phyloP scores from a whole-genome alignment of 441 rosid genomes.

The Bocquillonia castaneifolia region DNA sequence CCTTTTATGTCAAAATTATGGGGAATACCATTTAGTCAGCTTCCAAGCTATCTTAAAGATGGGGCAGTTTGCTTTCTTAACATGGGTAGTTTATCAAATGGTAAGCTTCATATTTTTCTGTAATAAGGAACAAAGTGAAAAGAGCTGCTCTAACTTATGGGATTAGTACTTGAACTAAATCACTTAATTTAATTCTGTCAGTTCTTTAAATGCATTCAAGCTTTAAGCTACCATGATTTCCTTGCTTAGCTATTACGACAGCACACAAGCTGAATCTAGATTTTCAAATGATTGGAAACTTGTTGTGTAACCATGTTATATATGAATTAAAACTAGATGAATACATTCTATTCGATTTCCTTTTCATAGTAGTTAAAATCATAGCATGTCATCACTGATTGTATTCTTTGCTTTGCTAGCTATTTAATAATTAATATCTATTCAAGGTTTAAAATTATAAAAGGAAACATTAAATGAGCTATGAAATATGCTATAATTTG shows the following conservation, averaged over 20 bases:
- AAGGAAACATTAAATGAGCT: too few relatives aligned
- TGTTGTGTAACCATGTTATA: too few relatives aligned
- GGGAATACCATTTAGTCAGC: conserved; percentile 84
- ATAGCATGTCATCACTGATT: too few relatives aligned
- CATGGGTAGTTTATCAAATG: conserved; percentile 49
- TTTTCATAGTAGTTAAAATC: too few relatives aligned
- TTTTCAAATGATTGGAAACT: neutral
- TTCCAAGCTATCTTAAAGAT: conserved; percentile 75
- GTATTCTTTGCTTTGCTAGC: too few relatives aligned
- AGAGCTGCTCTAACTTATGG: neutral
- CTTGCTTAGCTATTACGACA: neutral
- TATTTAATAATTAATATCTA: too few relatives aligned
- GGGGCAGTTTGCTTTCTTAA: conserved; percentile 90
- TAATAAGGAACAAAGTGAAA: neutral
- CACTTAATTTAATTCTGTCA: neutral
- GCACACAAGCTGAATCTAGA: neutral
- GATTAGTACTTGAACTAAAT: neutral
- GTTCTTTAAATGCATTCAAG: neutral
- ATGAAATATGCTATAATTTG: too few relatives aligned
- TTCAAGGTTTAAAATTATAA: too few relatives aligned
- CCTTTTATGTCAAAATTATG: conserved; percentile 92
- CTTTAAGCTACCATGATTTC: neutral
- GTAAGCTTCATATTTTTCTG: conserved; percentile 35
- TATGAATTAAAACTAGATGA: too few relatives aligned
- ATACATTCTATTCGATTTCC: conserved; percentile 1